Evolutionary conservation across 2,329 filamentous ascomycete species (phyloP).

Genomic region (Laburnicola sp.): DNA sequence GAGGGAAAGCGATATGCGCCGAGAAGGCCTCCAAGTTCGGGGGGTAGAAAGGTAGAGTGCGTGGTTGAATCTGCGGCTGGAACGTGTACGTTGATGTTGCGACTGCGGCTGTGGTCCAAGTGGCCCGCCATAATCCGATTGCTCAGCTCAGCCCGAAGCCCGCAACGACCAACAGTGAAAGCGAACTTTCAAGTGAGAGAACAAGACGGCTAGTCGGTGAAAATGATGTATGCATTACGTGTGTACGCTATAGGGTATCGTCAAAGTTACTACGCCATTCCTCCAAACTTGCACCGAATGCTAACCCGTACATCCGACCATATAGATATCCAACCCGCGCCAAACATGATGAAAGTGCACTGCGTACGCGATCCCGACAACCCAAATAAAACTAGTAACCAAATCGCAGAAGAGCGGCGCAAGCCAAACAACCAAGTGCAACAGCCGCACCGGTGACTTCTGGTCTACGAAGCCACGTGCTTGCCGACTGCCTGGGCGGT

Average conservation of each 20-base stretch:
- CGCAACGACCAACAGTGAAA: neutral
- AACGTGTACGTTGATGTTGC: slow-evolving; percentile 3
- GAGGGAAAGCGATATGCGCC: neutral
- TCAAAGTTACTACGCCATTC: slow-evolving; percentile 1
- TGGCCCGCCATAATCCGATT: slow-evolving; percentile 2
- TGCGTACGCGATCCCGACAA: neutral
- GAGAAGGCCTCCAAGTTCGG: neutral
- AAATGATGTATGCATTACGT: neutral
- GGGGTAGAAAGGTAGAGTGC: neutral
- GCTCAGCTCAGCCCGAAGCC: neutral
- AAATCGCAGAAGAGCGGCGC: slow-evolving; percentile 23
- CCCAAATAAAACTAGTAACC: slow-evolving; percentile 3
- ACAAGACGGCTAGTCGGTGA: too few species aligned
- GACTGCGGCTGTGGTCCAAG: neutral
- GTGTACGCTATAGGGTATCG: slow-evolving; percentile 1
- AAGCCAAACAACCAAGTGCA: slow-evolving; percentile 32
- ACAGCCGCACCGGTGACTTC: slow-evolving; percentile 31
- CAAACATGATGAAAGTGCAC: neutral
- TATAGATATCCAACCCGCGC: neutral
- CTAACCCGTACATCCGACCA: neutral
- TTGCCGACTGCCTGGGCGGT: slow-evolving; percentile 2
- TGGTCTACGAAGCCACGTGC: slow-evolving; percentile 25
- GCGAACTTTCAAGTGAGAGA: too few species aligned
- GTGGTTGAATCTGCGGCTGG: neutral
- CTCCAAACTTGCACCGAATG: neutral